These are phyloP conservation scores for Wilcoxina mikolae DNA, from an alignment of 495 filamentous ascomycete genomes.

Conservation along the genomic window DNA sequence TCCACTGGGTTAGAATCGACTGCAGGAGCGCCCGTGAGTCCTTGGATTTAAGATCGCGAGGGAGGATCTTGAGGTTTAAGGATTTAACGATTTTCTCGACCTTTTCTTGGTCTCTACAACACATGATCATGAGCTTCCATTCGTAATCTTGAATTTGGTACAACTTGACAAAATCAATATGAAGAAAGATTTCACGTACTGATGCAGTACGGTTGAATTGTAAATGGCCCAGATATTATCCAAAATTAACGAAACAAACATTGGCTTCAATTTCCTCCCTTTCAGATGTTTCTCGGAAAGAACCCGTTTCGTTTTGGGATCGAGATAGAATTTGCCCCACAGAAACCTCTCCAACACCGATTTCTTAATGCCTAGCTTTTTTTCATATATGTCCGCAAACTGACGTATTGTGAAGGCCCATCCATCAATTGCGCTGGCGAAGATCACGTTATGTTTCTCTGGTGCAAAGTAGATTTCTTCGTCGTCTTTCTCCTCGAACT, in stretches of 20 bases:
- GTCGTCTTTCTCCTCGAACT: constrained; percentile 86
- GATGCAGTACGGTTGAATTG: constrained; percentile 48
- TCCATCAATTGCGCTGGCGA: constrained; percentile 90
- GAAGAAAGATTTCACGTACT: constrained; percentile 24
- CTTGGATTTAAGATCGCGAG: constrained; percentile 68
- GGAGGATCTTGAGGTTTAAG: constrained; percentile 63
- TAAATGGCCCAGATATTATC: constrained; percentile 98
- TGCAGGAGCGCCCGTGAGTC: constrained; percentile 74
- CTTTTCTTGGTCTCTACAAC: constrained; percentile 54
- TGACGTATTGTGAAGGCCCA: constrained; percentile 96
- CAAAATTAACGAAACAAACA: constrained; percentile 94
- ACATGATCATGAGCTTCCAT: constrained; percentile 18
- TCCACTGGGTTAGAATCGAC: constrained; percentile 74
- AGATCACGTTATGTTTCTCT: constrained; percentile 97
- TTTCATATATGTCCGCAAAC: constrained; percentile 88
- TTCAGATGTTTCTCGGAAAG: constrained; percentile 85
- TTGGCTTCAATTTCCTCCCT: constrained; percentile 76
- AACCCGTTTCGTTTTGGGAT: constrained; percentile 92
- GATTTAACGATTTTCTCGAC: constrained; percentile 93
- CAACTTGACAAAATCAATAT: constrained; percentile 14
- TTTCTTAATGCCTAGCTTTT: constrained; percentile 89
- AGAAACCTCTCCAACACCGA: constrained; percentile 83
- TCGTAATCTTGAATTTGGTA: constrained; percentile 20
- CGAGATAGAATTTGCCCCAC: constrained; percentile 94
- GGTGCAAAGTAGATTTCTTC: constrained; percentile 97